These are phyloP conservation scores for Salvia sclarea DNA, from an alignment of 305 asterid species.

Conservation along the genomic window DNA sequence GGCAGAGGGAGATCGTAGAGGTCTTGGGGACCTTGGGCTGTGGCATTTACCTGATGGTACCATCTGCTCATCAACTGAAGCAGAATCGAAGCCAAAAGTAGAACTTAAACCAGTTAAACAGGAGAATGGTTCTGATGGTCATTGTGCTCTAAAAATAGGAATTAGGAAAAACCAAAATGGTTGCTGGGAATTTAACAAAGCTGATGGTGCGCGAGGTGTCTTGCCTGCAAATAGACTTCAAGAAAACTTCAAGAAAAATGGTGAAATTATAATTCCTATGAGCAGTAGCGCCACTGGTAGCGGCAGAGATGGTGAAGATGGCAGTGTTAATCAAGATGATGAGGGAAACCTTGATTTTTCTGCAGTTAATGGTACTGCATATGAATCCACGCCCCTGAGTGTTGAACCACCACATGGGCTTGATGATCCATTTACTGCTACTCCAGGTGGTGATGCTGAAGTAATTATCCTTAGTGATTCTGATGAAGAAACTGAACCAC, in stretches of 20 bases:
- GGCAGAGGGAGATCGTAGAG: conserved; percentile 71
- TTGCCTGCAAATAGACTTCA: conserved; percentile 54
- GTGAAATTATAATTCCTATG: conserved; percentile 66
- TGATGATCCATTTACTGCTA: conserved; percentile 41
- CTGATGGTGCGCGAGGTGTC: conserved; percentile 50
- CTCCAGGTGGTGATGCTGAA: conserved; percentile 55
- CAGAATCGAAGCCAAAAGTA: conserved; percentile 66
- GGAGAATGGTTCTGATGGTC: conserved; percentile 74
- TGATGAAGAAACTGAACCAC: conserved; percentile 70
- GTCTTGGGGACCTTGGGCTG: conserved; percentile 75
- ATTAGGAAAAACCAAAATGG: conserved; percentile 77
- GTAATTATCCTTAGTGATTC: conserved; percentile 88
- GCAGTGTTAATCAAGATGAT: conserved; percentile 88
- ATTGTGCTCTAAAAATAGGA: conserved; percentile 67
- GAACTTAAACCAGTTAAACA: conserved; percentile 65
- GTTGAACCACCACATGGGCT: conserved; percentile 47
- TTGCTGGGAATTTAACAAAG: conserved; percentile 79
- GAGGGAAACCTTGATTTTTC: conserved; percentile 59
- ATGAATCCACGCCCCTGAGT: conserved; percentile 57
- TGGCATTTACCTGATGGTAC: conserved; percentile 97
- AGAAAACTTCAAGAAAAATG: conserved; percentile 41
- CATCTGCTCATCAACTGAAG: conserved; percentile 48
- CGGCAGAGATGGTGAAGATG: conserved; percentile 88
- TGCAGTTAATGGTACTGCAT: conserved; percentile 59
- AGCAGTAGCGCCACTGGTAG: conserved; percentile 92